These are phyloP conservation scores for Sphaerulina vaccinii DNA, from an alignment of 2,329 filamentous ascomycete species.

Conservation along the genomic window DNA sequence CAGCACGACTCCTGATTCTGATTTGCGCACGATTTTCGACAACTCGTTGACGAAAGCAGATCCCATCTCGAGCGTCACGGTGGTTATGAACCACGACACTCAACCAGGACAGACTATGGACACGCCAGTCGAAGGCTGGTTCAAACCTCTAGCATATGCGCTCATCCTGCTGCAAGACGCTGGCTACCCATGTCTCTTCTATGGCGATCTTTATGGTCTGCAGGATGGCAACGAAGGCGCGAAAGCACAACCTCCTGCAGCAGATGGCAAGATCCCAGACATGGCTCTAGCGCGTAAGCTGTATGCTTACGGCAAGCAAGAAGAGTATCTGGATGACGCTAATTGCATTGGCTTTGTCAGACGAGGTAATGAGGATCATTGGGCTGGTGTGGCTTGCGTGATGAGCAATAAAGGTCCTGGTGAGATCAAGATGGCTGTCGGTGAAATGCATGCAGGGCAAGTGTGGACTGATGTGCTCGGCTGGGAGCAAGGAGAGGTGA, in stretches of 20 bases:
- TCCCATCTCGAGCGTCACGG: conserved; percentile 19
- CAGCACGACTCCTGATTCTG: conserved; percentile 54
- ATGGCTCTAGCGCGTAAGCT: conserved; percentile 62
- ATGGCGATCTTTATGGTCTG: conserved; percentile 56
- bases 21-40: conserved; percentile 50
- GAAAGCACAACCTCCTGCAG: conserved; percentile 48
- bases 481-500: conserved; percentile 56
- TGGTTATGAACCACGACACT: conserved; percentile 65
- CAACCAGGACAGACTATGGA: conserved; percentile 62
- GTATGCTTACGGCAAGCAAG: conserved; percentile 64
- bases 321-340: conserved; percentile 61
- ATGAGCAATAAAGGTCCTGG: conserved; percentile 32
- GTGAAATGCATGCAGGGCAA: conserved; percentile 51
- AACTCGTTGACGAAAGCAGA: conserved; percentile 23
- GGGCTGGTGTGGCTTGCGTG: conserved; percentile 55
- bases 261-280: conserved; percentile 46
- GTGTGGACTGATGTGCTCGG: conserved; percentile 64
- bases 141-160: conserved; percentile 70
- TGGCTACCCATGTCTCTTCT: conserved; percentile 67
- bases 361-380: conserved; percentile 50
- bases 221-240: conserved; percentile 60
- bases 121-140: conserved; percentile 63
- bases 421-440: conserved; percentile 62
- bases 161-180: conserved; percentile 64
- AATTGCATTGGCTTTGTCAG: conserved; percentile 63